These are phyloP conservation scores for Adansonia grandidieri DNA, from an alignment of 441 rosid species.

Conservation along the genomic window DNA sequence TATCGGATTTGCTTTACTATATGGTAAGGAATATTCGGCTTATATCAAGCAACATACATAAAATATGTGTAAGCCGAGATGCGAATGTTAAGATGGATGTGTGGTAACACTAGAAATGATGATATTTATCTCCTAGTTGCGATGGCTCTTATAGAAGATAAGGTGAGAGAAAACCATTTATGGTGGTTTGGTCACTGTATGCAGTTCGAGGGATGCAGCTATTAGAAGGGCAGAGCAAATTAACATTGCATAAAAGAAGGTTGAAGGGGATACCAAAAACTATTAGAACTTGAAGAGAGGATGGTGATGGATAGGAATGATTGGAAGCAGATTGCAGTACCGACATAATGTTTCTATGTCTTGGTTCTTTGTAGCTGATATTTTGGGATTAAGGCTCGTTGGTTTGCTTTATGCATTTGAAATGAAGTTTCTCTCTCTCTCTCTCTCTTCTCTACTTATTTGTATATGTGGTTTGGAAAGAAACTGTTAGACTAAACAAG, in stretches of 20 bases:
- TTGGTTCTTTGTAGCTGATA: background rate
- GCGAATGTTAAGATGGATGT: slow-evolving; percentile 1
- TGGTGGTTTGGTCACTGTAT: background rate
- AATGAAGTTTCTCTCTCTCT: background rate
- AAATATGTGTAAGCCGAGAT: background rate
- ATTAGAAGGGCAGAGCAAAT: background rate
- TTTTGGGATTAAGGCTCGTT: background rate
- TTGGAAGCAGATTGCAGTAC: background rate
- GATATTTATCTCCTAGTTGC: slow-evolving; percentile 4
- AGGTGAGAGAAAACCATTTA: slow-evolving; percentile 12
- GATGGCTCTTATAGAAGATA: slow-evolving; percentile 10
- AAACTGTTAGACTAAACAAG: background rate
- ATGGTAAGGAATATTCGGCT: background rate
- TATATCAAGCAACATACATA: background rate
- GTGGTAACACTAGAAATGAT: background rate
- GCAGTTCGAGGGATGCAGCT: slow-evolving; percentile 7
- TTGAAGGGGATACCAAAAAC: slow-evolving; percentile 3
- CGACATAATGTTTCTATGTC: background rate
- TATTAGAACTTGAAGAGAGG: slow-evolving; percentile 7
- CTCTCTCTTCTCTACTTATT: background rate
- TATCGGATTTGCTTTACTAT: background rate
- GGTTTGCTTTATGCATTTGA: slow-evolving; percentile 10
- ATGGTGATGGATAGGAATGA: background rate
- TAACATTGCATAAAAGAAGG: background rate
- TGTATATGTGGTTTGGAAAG: background rate